Evolutionary conservation across 768 basidiomycete genomes (phyloP).

Genomic region (Rhodotorula sphaerocarpa): DNA sequence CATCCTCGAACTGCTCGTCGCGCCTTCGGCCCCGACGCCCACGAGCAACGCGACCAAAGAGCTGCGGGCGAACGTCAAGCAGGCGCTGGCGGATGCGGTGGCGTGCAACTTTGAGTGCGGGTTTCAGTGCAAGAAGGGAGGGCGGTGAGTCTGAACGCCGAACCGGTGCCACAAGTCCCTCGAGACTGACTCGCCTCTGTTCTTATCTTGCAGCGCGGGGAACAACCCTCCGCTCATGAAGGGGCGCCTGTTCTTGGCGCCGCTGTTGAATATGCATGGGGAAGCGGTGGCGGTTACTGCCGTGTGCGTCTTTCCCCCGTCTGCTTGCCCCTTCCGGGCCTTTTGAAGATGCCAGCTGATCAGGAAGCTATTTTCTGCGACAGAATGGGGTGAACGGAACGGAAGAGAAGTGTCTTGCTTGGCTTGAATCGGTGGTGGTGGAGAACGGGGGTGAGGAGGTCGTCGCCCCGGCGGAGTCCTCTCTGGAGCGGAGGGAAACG

Average conservation of each 20-base stretch:
- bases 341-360: too few relatives aligned
- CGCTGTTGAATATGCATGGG: conserved; percentile 9
- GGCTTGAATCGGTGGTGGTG: too few relatives aligned
- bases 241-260: conserved; percentile 12
- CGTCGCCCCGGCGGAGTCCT: too few relatives aligned
- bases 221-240: background rate
- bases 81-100: conserved; percentile 1
- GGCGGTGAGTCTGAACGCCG: too few relatives aligned
- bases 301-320: conserved; percentile 6
- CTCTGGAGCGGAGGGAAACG: too few relatives aligned
- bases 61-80: conserved; percentile 5
- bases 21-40: background rate
- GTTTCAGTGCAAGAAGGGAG: background rate
- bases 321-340: too few relatives aligned
- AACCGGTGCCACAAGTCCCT: too few relatives aligned
- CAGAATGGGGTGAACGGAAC: background rate
- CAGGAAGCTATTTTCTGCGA: background rate
- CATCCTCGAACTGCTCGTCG: conserved; percentile 19
- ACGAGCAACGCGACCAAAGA: conserved; percentile 7
- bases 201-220: background rate
- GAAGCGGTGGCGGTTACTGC: background rate
- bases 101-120: conserved; percentile 1
- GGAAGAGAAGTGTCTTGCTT: too few relatives aligned
- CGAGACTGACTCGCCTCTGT: background rate
- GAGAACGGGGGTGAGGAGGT: too few relatives aligned